These are phyloP conservation scores for Xylaria sp. DNA, from an alignment of 2,329 filamentous ascomycete genomes.

Conservation along the genomic window DNA sequence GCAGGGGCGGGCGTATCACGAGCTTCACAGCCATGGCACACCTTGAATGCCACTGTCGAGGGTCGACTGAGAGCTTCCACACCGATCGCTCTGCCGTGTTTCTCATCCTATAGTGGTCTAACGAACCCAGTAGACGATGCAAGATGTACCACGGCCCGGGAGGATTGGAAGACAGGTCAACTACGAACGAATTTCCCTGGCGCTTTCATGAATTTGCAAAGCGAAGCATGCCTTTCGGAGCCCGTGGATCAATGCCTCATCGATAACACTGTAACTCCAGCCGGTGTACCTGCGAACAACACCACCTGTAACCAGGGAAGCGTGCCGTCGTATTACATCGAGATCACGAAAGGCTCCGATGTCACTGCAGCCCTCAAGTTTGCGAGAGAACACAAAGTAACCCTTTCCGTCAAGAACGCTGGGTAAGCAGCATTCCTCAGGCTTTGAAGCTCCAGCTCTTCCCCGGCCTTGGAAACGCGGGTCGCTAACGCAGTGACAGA, in stretches of 20 bases:
- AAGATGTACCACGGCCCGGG: constrained; percentile 41
- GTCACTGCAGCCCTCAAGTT: constrained; percentile 40
- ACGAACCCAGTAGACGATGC: constrained; percentile 34
- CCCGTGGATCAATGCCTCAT: constrained; percentile 45
- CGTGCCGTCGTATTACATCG: constrained; percentile 42
- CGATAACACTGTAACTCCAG: constrained; percentile 40
- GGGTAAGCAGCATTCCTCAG: constrained; percentile 29
- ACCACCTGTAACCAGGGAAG: constrained; percentile 43
- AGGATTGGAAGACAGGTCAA: constrained; percentile 40
- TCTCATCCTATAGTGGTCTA: constrained; percentile 42
- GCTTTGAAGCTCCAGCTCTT: not conserved
- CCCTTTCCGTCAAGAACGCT: constrained; percentile 42
- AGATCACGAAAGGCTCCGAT: constrained; percentile 38
- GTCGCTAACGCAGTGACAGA: constrained; percentile 27
- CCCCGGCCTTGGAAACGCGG: not conserved
- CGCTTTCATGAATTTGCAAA: constrained; percentile 46
- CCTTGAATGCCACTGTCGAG: constrained; percentile 39
- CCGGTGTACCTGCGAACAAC: constrained; percentile 38
- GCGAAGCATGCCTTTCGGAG: constrained; percentile 44
- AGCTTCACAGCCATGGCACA: constrained; percentile 26
- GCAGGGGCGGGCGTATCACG: constrained; percentile 14
- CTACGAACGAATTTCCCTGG: constrained; percentile 43
- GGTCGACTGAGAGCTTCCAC: constrained; percentile 37
- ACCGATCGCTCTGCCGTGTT: constrained; percentile 48
- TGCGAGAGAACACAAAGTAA: constrained; percentile 41